Percentiles rank a stretch among this genome's conserved stretches.
phyloP scores from a whole-genome alignment of 805 yeast species.

The Pichia manshurica region DNA sequence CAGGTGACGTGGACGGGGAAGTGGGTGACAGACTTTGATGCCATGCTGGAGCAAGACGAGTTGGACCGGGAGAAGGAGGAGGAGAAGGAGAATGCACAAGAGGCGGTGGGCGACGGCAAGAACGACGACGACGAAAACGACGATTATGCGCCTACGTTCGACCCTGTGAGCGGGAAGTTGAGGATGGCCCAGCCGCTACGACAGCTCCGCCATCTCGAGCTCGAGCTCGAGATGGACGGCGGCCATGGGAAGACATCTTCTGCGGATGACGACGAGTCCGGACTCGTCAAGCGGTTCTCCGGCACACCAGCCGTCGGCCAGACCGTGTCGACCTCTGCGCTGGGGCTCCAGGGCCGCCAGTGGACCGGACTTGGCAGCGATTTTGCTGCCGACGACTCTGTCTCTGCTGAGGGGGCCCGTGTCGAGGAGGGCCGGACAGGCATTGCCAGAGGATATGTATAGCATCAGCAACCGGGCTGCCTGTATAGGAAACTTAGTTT shows the following conservation, averaged over 20 bases:
- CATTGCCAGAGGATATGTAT: constrained; percentile 90
- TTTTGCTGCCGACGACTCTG: constrained; percentile 32
- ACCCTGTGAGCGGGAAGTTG: constrained; percentile 79
- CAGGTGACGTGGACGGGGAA: constrained; percentile 87
- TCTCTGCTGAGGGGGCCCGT: constrained; percentile 57
- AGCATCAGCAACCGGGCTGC: no score
- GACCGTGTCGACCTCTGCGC: constrained; percentile 87
- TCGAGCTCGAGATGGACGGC: constrained; percentile 39
- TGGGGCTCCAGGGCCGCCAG: constrained; percentile 55
- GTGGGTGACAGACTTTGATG: constrained; percentile 79
- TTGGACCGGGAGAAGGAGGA: constrained; percentile 31
- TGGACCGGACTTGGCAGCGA: constrained; percentile 96
- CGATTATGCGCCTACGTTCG: constrained; percentile 74
- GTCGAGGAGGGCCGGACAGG: constrained; percentile 83
- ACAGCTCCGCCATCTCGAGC: constrained; percentile 54
- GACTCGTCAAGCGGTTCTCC: constrained; percentile 52
- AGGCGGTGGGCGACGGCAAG: constrained; percentile 11
- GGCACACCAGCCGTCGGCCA: constrained; percentile 59
- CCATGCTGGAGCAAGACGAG: constrained; percentile 40
- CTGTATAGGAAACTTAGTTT: not conserved
- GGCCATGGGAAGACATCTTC: constrained; percentile 18
- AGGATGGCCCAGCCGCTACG: constrained; percentile 73
- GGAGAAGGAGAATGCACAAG: constrained; percentile 16
- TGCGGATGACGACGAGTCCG: constrained; percentile 17
- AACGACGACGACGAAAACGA: constrained; percentile 28